A percentile compares a stretch with the other conserved stretches of the same genome.
These are phyloP conservation scores for Trametes gibbosa DNA, from an alignment of 768 basidiomycete genomes.

Conservation along the genomic window DNA sequence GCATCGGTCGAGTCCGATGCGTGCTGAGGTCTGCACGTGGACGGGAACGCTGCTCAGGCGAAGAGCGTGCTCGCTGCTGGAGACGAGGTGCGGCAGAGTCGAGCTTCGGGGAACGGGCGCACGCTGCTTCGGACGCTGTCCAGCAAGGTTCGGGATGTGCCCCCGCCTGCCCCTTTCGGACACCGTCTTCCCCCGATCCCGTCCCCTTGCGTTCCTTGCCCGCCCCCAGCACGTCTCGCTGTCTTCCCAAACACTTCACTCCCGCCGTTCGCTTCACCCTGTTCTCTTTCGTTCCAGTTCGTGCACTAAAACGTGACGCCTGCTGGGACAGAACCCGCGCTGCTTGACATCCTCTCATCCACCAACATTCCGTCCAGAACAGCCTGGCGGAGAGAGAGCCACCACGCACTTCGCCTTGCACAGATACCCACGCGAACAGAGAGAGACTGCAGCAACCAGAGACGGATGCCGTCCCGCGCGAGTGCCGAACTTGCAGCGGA, in stretches of 20 bases:
- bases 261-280: too few species aligned
- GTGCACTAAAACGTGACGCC: background rate
- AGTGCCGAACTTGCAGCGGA: too few species aligned
- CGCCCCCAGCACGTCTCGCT: background rate
- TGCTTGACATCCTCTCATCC: background rate
- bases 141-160: background rate
- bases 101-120: slow-evolving; percentile 2
- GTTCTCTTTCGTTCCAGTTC: too few species aligned
- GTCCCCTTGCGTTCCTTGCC: background rate
- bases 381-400: background rate
- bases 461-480: background rate
- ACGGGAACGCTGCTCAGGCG: too few species aligned
- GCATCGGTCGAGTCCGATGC: background rate
- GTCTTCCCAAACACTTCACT: too few species aligned
- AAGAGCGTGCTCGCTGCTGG: background rate
- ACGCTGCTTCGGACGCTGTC: slow-evolving; percentile 4
- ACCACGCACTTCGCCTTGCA: too few species aligned
- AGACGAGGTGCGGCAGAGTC: too few species aligned
- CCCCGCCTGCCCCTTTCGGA: background rate
- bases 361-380: background rate
- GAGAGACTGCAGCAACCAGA: background rate
- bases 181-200: background rate
- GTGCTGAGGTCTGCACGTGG: too few species aligned
- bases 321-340: background rate
- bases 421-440: background rate